Conservation (phyloP, 768 basidiomycete genomes). For the Boletus eberwhitei region DNA sequence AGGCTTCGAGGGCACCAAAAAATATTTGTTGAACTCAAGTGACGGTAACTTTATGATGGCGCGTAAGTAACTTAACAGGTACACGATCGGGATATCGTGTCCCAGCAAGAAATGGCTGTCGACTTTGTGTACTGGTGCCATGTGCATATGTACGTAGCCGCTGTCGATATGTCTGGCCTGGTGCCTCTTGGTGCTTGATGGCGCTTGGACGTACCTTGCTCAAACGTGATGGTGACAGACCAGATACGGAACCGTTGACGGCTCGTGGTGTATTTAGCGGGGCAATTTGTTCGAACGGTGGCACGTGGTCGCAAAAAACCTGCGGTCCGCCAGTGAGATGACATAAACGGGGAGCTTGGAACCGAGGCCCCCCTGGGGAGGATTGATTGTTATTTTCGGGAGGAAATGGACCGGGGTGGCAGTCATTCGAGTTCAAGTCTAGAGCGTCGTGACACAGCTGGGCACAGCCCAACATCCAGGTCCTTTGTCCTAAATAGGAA, state of each 20-base stretch:
- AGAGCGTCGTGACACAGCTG: constrained; percentile 13
- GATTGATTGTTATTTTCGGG: background rate
- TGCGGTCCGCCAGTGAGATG: background rate
- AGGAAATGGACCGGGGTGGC: background rate
- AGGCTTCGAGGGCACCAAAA: constrained; percentile 13
- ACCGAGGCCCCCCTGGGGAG: background rate
- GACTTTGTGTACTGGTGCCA: background rate
- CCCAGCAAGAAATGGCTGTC: background rate
- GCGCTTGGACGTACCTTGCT: background rate
- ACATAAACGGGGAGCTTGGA: background rate
- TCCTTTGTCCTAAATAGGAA: constrained; percentile 24
- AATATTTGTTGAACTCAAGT: background rate
- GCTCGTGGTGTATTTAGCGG: background rate
- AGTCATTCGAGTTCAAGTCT: constrained; percentile 9
- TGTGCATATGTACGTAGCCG: background rate
- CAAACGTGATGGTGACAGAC: background rate
- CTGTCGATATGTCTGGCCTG: background rate
- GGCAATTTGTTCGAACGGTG: background rate
- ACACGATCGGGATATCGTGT: background rate
- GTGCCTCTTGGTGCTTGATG: too few species aligned
- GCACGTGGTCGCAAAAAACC: background rate
- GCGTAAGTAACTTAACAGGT: background rate
- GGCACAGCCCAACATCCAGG: constrained; percentile 17
- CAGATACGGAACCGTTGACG: background rate
- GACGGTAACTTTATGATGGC: background rate